Percentiles rank a stretch among this genome's conserved stretches.
Evolutionary conservation across 2,329 filamentous ascomycete species (phyloP).

Genomic region (Graphium sp.): DNA sequence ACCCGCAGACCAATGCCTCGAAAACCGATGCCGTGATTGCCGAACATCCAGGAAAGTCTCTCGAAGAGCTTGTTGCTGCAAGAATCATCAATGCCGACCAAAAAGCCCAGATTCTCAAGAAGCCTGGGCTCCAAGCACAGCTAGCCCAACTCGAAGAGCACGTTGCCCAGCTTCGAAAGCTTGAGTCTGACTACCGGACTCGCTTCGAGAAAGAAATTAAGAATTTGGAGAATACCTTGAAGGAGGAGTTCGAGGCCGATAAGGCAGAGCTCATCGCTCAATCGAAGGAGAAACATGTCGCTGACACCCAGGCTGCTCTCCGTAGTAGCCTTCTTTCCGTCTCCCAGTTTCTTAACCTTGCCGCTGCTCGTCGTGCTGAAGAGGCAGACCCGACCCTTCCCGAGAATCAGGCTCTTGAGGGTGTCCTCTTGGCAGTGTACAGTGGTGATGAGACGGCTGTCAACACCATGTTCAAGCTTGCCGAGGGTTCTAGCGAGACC

Average conservation of each 20-base stretch:
- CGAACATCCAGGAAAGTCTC: conserved; percentile 51
- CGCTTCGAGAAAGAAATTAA: conserved; percentile 40
- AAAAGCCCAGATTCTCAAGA: conserved; percentile 62
- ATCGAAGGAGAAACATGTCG: conserved; percentile 34
- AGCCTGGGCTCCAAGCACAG: conserved; percentile 53
- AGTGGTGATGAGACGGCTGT: conserved; percentile 62
- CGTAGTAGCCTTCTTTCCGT: conserved; percentile 51
- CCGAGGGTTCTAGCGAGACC: conserved; percentile 52
- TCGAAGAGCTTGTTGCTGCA: conserved; percentile 54
- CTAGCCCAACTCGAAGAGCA: conserved; percentile 58
- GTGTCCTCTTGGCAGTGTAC: conserved; percentile 63
- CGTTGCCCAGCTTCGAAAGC: conserved; percentile 55
- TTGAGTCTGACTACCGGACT: conserved; percentile 54
- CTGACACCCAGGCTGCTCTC: conserved; percentile 36
- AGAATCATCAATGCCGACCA: conserved; percentile 71
- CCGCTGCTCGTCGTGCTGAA: conserved; percentile 57
- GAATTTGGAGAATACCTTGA: conserved; percentile 39
- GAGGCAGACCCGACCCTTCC: conserved; percentile 47
- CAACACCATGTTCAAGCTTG: conserved; percentile 58
- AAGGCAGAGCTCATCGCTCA: conserved; percentile 36
- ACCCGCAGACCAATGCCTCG: conserved; percentile 43
- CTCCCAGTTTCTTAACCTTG: conserved; percentile 66
- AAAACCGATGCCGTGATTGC: conserved; percentile 56
- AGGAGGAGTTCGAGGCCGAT: conserved; percentile 32
- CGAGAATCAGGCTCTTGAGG: conserved; percentile 68